phyloP scores from a whole-genome alignment of 305 asterid species.

The Plantago lanceolata region DNA sequence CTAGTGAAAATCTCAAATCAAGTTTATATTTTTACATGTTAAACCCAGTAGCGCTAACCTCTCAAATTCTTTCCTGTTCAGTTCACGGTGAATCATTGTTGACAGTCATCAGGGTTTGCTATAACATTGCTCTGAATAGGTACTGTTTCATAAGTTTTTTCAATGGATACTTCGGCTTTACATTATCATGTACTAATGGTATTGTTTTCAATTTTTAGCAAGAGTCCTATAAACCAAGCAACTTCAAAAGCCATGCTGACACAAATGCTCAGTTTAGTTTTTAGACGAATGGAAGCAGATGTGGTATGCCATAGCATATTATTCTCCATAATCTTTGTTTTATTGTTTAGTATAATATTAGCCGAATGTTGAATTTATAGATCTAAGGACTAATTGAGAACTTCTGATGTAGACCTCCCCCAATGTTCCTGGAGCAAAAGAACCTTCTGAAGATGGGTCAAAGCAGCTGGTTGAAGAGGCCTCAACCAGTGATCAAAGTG shows the following conservation, averaged over 20 bases:
- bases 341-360: constrained; percentile 27
- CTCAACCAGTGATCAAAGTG: constrained; percentile 55
- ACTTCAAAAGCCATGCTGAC: constrained; percentile 97
- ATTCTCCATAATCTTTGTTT: constrained; percentile 23
- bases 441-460: constrained; percentile 41
- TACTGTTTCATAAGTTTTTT: constrained; percentile 30
- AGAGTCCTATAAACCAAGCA: constrained; percentile 97
- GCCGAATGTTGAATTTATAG: constrained; percentile 21
- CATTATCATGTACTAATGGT: constrained; percentile 28
- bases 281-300: constrained; percentile 89
- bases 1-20: constrained; percentile 18
- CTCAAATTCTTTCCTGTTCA: constrained; percentile 40
- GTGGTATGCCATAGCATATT: constrained; percentile 44
- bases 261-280: constrained; percentile 85
- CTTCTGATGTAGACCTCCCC: constrained; percentile 52
- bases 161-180: constrained; percentile 25
- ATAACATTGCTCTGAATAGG: constrained; percentile 97
- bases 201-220: constrained; percentile 56
- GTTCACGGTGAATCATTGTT: constrained; percentile 98
- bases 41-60: constrained; percentile 23
- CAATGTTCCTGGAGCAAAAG: constrained; percentile 42
- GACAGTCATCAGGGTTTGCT: constrained; percentile 91
- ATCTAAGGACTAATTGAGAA: constrained; percentile 11
- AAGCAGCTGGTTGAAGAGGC: constrained; percentile 47
- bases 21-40: constrained; percentile 19